Conservation (phyloP, 257 asterid species). For the Buddleja alternifolia region DNA sequence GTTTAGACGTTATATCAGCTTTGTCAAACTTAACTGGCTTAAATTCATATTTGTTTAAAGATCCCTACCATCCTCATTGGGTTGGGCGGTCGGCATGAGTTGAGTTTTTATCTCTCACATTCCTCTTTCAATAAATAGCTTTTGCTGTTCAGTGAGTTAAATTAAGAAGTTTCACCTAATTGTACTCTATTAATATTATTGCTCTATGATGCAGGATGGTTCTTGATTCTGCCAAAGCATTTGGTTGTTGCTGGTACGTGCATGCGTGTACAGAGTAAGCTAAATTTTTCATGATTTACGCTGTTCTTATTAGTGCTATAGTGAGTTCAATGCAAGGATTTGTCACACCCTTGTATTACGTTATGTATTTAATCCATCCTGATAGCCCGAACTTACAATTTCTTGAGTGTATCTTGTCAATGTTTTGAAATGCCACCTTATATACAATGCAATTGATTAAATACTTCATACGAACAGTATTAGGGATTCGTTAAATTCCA, state of each 20-base stretch:
- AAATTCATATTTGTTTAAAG: not conserved
- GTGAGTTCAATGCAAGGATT: not conserved
- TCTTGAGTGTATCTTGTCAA: not conserved
- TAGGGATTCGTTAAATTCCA: not conserved
- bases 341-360: not conserved
- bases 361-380: not conserved
- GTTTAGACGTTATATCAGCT: not conserved
- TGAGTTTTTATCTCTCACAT: not conserved
- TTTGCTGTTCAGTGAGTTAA: not conserved
- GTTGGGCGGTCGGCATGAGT: not conserved
- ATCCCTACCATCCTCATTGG: not conserved
- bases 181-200: not conserved
- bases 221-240: not conserved
- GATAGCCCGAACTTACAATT: not conserved
- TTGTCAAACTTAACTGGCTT: not conserved
- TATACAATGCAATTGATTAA: not conserved
- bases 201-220: not conserved
- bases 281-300: not conserved
- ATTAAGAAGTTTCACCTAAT: not conserved
- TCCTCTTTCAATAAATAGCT: not conserved
- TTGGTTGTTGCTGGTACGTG: not conserved
- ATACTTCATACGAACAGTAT: too few relatives aligned
- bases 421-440: not conserved
- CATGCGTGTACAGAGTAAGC: too few relatives aligned
- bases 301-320: not conserved